phyloP scores from a whole-genome alignment of 73 alveolate genomes.

The Paramecium sonneborni region DNA sequence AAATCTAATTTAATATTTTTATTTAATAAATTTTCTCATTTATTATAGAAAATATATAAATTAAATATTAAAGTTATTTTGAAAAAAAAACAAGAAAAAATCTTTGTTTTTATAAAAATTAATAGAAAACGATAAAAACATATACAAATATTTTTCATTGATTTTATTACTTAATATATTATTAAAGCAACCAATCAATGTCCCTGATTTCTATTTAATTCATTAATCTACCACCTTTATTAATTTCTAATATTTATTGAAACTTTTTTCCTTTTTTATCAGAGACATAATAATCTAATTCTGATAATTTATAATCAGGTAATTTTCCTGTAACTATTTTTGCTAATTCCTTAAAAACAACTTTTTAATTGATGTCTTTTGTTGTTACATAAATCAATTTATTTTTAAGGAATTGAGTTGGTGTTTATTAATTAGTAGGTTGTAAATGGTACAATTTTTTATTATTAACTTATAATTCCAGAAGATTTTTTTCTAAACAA shows the following conservation, averaged over 20 bases:
- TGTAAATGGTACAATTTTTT: slow-evolving; percentile 15
- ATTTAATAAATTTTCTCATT: too few species aligned
- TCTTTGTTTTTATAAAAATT: too few species aligned
- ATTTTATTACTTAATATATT: neutral
- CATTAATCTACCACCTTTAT: neutral
- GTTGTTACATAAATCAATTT: neutral
- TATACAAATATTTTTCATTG: neutral
- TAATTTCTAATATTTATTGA: slow-evolving; percentile 10
- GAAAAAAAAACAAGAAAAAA: too few species aligned
- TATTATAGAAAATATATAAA: too few species aligned
- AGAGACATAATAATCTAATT: neutral
- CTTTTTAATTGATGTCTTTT: neutral
- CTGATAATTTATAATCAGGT: neutral
- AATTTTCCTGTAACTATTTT: neutral
- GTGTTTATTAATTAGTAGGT: slow-evolving; percentile 14
- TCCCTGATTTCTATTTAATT: slow-evolving; percentile 17
- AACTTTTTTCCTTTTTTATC: slow-evolving; percentile 22
- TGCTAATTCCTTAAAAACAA: neutral
- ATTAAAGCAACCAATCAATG: neutral
- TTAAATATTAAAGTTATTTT: too few species aligned
- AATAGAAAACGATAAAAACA: neutral
- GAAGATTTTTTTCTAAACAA: neutral
- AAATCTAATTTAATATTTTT: too few species aligned
- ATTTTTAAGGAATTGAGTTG: neutral
- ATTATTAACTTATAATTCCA: neutral